Evolutionary conservation across 2,329 filamentous ascomycete species (phyloP).

Genomic region (Mariannaea sp.): DNA sequence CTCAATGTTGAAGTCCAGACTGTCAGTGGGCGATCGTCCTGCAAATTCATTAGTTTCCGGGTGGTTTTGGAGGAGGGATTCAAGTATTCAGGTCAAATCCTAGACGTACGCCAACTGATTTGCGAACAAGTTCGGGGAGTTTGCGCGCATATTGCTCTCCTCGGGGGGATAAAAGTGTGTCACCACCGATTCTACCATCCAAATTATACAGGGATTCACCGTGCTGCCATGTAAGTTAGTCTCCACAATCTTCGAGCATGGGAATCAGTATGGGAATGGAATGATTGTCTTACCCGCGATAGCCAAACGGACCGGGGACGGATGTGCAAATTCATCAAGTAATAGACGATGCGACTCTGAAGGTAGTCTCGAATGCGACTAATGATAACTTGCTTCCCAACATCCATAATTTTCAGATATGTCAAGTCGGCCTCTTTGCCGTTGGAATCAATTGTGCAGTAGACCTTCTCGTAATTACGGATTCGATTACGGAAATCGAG

Average conservation of each 20-base stretch:
- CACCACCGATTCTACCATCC: conserved; percentile 87
- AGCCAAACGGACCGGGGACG: conserved; percentile 96
- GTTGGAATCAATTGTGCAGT: conserved; percentile 85
- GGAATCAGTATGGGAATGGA: no score
- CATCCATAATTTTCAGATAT: conserved; percentile 96
- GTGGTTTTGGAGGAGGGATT: neutral
- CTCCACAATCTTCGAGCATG: neutral
- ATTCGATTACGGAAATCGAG: conserved; percentile 93
- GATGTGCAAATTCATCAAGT: conserved; percentile 98
- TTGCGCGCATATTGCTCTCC: conserved; percentile 86
- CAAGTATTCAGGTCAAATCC: neutral
- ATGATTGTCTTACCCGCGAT: conserved; percentile 69
- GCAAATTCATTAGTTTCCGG: conserved; percentile 20
- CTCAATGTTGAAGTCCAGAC: conserved; percentile 68
- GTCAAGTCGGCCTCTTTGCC: conserved; percentile 83
- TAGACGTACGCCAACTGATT: conserved; percentile 79
- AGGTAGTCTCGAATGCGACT: conserved; percentile 97
- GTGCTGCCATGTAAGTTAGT: conserved; percentile 60
- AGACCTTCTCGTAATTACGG: conserved; percentile 95
- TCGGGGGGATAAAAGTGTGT: conserved; percentile 82
- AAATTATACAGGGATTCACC: conserved; percentile 95
- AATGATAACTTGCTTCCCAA: conserved; percentile 95
- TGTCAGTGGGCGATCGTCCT: conserved; percentile 65
- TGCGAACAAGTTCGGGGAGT: conserved; percentile 80
- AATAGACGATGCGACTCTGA: conserved; percentile 95